These are phyloP conservation scores for Haematococcus lacustris DNA, from an alignment of 139 green algal species.

Conservation along the genomic window DNA sequence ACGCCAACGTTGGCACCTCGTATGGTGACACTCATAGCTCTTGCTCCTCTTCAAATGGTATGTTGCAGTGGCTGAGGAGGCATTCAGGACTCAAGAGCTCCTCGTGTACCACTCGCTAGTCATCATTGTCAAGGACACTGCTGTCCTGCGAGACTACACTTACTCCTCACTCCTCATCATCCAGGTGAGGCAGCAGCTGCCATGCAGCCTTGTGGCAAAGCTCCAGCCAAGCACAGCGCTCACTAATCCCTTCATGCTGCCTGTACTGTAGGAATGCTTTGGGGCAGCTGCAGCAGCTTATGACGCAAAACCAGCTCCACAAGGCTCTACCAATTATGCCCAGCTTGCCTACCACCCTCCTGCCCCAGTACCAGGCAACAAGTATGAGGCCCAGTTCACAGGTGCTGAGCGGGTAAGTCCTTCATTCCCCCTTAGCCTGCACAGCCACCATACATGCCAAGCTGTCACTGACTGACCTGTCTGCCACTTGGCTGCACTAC, in stretches of 20 bases:
- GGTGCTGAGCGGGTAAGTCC: background rate
- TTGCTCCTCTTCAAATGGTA: too few species aligned
- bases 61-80: too few species aligned
- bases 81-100: constrained; percentile 40
- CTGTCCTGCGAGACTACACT: constrained; percentile 75
- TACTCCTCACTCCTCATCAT: constrained; percentile 48
- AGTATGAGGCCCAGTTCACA: background rate
- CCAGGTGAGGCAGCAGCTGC: constrained; percentile 21
- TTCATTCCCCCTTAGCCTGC: background rate
- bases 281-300: background rate
- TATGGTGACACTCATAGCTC: background rate
- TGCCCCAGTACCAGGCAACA: background rate
- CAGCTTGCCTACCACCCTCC: background rate
- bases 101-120: constrained; percentile 76
- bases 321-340: background rate
- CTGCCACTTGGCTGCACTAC: background rate
- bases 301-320: background rate
- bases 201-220: background rate
- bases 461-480: background rate
- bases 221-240: background rate
- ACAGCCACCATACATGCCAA: background rate
- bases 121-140: constrained; percentile 75
- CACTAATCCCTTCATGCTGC: background rate
- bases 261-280: background rate
- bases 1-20: background rate